phyloP scores from a whole-genome alignment of 176 grass and related monocot species.

The Melocanna baccifera region DNA sequence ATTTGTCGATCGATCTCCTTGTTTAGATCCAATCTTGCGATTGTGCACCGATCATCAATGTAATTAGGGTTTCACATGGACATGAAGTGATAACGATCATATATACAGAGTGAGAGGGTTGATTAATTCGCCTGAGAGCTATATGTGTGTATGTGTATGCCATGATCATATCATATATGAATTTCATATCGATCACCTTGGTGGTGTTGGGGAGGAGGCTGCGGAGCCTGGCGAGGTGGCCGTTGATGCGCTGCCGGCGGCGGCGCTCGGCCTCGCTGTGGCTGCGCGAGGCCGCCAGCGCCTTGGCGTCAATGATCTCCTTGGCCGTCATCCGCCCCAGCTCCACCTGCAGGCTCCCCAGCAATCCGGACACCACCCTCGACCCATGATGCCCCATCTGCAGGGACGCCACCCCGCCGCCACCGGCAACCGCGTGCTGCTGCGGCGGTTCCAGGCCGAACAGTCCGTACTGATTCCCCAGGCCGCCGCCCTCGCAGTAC shows the following conservation, averaged over 20 bases:
- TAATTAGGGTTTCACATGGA: constrained; percentile 3
- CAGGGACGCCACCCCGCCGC: background rate
- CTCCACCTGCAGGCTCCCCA: constrained; percentile 70
- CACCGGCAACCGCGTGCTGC: background rate
- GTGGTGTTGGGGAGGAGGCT: constrained; percentile 89
- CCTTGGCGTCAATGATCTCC: constrained; percentile 94
- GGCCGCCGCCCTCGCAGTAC: constrained; percentile 6
- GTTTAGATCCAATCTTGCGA: background rate
- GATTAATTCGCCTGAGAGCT: background rate
- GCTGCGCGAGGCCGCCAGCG: constrained; percentile 76
- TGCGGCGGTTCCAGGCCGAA: constrained; percentile 16
- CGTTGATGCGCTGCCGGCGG: constrained; percentile 91
- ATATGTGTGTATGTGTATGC: background rate
- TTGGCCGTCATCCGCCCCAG: constrained; percentile 76
- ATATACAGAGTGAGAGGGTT: background rate
- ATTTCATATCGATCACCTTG: constrained; percentile 50
- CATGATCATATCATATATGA: background rate
- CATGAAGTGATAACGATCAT: background rate
- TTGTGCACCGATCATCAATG: background rate
- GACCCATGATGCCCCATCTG: constrained; percentile 14
- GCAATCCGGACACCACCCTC: constrained; percentile 37
- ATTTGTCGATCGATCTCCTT: background rate
- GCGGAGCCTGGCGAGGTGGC: constrained; percentile 68
- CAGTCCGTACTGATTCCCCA: constrained; percentile 17
- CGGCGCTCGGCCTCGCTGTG: constrained; percentile 96